Conservation (phyloP, 768 basidiomycete species). For the Panaeolus papilionaceus region DNA sequence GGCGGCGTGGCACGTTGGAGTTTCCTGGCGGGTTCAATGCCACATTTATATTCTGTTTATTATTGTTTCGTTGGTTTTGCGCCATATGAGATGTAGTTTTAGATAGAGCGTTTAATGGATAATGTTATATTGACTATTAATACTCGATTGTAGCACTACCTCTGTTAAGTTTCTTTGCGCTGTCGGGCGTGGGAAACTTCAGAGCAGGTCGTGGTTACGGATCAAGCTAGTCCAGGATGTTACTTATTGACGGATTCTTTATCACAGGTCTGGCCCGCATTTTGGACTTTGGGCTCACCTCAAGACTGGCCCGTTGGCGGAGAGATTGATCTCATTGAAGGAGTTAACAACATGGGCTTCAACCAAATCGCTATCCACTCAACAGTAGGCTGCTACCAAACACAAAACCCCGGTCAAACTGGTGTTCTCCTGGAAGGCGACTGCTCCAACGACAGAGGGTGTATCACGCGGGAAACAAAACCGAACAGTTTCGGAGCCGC, state of each 20-base stretch:
- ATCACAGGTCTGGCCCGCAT: slow-evolving; percentile 52
- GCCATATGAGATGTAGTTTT: too few relatives aligned
- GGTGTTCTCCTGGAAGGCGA: slow-evolving; percentile 59
- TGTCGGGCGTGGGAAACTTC: too few relatives aligned
- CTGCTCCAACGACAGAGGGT: slow-evolving; percentile 68
- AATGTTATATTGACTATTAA: too few relatives aligned
- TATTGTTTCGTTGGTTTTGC: too few relatives aligned
- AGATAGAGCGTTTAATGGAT: too few relatives aligned
- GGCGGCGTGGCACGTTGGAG: too few relatives aligned
- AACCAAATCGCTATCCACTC: slow-evolving; percentile 89
- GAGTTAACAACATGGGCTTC: slow-evolving; percentile 70
- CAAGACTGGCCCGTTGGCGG: slow-evolving; percentile 51
- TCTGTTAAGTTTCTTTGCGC: too few relatives aligned
- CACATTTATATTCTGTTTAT: too few relatives aligned
- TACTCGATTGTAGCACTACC: too few relatives aligned
- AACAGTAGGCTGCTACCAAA: slow-evolving; percentile 45
- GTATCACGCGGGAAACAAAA: slow-evolving; percentile 64
- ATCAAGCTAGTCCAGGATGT: too few relatives aligned
- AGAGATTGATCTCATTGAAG: slow-evolving; percentile 78
- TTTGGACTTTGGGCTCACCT: slow-evolving; percentile 53
- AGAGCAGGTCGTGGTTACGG: too few relatives aligned
- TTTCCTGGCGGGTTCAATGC: too few relatives aligned
- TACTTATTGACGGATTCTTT: neutral
- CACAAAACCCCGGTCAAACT: slow-evolving; percentile 44
- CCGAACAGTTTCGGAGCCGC: slow-evolving; percentile 68